Conservation (phyloP, 2,329 filamentous ascomycete genomes). For the Pseudogymnoascus sp. region DNA sequence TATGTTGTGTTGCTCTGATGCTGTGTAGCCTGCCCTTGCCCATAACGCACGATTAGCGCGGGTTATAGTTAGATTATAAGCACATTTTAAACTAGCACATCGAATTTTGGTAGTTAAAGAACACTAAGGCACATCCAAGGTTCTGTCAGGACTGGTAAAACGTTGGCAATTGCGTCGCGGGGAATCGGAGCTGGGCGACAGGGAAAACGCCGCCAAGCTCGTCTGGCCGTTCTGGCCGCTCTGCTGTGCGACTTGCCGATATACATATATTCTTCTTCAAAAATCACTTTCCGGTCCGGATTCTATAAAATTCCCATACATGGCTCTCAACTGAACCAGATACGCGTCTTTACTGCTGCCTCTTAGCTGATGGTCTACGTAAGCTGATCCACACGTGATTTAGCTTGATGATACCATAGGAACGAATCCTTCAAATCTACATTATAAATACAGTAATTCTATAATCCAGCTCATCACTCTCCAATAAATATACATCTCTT, state of each 20-base stretch:
- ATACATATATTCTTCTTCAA: not conserved
- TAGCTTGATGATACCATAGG: not conserved
- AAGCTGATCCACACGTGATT: not conserved
- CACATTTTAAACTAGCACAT: not conserved
- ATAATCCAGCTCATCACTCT: not conserved
- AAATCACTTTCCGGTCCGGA: not conserved
- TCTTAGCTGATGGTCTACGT: not conserved
- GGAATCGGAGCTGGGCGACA: not conserved
- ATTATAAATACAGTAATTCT: not conserved
- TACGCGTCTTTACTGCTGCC: not conserved
- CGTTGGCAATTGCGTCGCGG: not conserved
- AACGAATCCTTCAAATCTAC: not conserved
- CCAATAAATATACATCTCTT: not conserved
- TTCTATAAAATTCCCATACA: not conserved
- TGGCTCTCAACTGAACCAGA: not conserved
- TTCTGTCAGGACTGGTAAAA: not conserved
- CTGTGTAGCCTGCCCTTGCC: not conserved
- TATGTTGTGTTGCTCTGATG: not conserved
- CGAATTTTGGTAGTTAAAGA: not conserved
- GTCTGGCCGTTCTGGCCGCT: not conserved
- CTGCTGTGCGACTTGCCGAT: not conserved
- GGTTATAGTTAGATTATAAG: not conserved
- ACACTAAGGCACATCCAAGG: not conserved
- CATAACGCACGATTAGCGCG: not conserved
- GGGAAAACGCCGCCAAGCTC: not conserved